Conservation (phyloP, 2,329 filamentous ascomycete species). For the Tolypocladium sp. region DNA sequence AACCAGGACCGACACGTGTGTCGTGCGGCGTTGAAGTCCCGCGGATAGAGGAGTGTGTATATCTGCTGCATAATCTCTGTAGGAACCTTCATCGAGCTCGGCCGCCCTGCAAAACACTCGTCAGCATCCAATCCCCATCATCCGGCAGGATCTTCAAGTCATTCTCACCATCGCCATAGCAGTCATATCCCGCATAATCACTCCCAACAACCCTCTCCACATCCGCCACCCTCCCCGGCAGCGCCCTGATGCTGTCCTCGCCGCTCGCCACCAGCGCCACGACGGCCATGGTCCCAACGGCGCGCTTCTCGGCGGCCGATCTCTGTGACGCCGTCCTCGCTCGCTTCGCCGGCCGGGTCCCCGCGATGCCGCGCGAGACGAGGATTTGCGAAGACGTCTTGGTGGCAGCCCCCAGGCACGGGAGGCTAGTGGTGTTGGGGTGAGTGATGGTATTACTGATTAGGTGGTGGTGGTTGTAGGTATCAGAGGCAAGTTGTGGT, state of each 20-base stretch:
- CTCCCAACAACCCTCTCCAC: constrained; percentile 6
- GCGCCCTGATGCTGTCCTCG: constrained; percentile 4
- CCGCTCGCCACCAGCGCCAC: constrained; percentile 8
- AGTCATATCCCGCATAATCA: neutral
- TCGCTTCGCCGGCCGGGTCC: constrained; percentile 6
- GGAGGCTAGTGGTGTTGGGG: neutral
- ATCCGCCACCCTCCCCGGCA: constrained; percentile 5
- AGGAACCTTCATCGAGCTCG: constrained; percentile 18
- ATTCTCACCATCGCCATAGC: neutral
- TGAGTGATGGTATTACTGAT: neutral
- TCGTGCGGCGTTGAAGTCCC: constrained; percentile 49
- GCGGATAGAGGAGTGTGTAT: constrained; percentile 20
- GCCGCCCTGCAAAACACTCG: constrained; percentile 2
- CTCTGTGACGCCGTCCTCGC: constrained; percentile 5
- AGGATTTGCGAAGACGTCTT: constrained; percentile 19
- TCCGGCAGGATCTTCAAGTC: no score
- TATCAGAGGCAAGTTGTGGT: neutral
- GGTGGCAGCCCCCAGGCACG: constrained; percentile 4
- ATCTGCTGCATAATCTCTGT: constrained; percentile 28
- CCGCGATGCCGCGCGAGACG: constrained; percentile 15
- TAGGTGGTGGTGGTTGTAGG: neutral
- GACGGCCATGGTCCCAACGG: constrained; percentile 7
- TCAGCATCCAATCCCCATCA: neutral
- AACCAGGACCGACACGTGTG: constrained; percentile 53
- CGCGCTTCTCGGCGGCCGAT: neutral